These are phyloP conservation scores for Plasmodium reichenowi DNA, from an alignment of 169 alveolate genomes.

Conservation along the genomic window DNA sequence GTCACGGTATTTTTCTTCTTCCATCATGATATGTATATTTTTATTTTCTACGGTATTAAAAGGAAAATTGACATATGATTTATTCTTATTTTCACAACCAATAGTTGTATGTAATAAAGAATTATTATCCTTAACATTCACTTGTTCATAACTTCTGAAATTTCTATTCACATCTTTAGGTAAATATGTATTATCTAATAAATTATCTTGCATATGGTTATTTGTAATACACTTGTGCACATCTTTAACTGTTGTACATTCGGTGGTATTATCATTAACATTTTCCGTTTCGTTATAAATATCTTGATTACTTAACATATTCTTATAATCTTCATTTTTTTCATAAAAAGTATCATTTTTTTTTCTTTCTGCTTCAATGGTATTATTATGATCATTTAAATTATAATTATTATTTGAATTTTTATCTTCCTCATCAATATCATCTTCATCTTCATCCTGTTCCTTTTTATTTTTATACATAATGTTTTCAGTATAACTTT, in stretches of 20 bases:
- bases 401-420: background rate
- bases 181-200: slow-evolving; percentile 8
- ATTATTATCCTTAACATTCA: slow-evolving; percentile 1
- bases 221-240: background rate
- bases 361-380: background rate
- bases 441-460: background rate
- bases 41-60: background rate
- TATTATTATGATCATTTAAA: background rate
- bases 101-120: background rate
- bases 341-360: background rate
- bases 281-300: slow-evolving; percentile 44
- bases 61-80: background rate
- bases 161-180: background rate
- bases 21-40: background rate
- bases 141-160: slow-evolving; percentile 5
- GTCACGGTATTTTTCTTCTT: background rate
- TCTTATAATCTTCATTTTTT: slow-evolving; percentile 23
- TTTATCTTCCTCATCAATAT: background rate
- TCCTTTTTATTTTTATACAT: background rate
- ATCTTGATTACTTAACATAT: slow-evolving; percentile 12
- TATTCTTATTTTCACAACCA: background rate
- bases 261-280: slow-evolving; percentile 55
- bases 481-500: no score
- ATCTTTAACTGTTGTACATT: slow-evolving; percentile 34
- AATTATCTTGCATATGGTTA: background rate